Evolutionary conservation across 352 stramenopile species (phyloP).

Genomic region (Pythium apleroticum): DNA sequence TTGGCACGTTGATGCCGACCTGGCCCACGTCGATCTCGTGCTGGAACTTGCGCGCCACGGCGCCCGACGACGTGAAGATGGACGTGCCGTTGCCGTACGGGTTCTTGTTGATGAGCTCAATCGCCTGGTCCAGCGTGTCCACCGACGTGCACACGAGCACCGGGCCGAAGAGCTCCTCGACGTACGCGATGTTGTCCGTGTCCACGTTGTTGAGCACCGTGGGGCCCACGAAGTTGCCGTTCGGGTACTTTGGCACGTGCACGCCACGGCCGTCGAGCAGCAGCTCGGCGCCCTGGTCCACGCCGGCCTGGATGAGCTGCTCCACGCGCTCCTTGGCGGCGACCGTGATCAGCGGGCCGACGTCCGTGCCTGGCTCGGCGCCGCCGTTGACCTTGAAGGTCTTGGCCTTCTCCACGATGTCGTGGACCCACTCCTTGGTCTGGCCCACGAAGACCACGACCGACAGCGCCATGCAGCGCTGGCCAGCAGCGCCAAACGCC

Average conservation of each 20-base stretch:
- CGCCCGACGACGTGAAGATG: constrained; percentile 95
- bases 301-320: constrained; percentile 83
- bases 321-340: constrained; percentile 89
- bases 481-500: constrained; percentile 95
- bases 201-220: constrained; percentile 89
- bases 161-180: constrained; percentile 97
- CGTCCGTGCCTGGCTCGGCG: constrained; percentile 64
- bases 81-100: constrained; percentile 97
- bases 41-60: constrained; percentile 95
- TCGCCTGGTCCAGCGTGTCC: constrained; percentile 95
- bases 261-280: constrained; percentile 92
- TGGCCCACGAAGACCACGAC: constrained; percentile 96
- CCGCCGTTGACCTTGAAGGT: constrained; percentile 91
- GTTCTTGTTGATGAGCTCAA: constrained; percentile 95
- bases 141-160: constrained; percentile 92
- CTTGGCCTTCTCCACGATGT: constrained; percentile 91
- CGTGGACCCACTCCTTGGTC: constrained; percentile 90
- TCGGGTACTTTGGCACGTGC: constrained; percentile 89
- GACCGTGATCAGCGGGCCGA: constrained; percentile 90
- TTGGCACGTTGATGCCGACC: constrained; percentile 96
- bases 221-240: constrained; percentile 96
- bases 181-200: constrained; percentile 89
- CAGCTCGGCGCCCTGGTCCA: constrained; percentile 89
- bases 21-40: constrained; percentile 96
- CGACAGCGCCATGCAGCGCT: constrained; percentile 97